Conservation (phyloP, 192 early-diverging fungal genomes). For the Chytriomyces confervae region DNA sequence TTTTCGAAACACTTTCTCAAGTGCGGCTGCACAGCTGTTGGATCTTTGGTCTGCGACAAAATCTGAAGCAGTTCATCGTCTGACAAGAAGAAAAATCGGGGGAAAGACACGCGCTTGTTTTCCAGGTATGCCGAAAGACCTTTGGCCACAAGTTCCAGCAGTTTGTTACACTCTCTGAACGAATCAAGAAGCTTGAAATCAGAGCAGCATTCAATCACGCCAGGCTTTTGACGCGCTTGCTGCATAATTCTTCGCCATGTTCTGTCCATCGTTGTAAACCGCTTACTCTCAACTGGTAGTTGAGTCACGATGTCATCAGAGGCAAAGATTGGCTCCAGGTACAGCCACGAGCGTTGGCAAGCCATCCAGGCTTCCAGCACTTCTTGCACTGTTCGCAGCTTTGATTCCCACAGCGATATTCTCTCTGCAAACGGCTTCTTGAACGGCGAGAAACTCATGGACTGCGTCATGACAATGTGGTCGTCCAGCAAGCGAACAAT, state of each 20-base stretch:
- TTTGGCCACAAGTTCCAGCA: conserved; percentile 66
- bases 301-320: conserved; percentile 67
- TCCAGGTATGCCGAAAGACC: conserved; percentile 65
- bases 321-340: conserved; percentile 67
- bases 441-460: conserved; percentile 65
- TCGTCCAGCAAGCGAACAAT: conserved; percentile 61
- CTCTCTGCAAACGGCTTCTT: conserved; percentile 67
- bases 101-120: conserved; percentile 65
- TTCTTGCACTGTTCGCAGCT: conserved; percentile 65
- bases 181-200: conserved; percentile 64
- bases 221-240: conserved; percentile 59
- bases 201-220: conserved; percentile 62
- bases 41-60: conserved; percentile 68
- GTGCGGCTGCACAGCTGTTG: conserved; percentile 67
- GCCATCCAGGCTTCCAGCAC: conserved; percentile 66
- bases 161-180: conserved; percentile 67
- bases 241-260: conserved; percentile 64
- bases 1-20: conserved; percentile 70
- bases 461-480: conserved; percentile 70
- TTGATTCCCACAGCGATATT: conserved; percentile 62
- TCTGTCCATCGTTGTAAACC: conserved; percentile 68
- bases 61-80: conserved; percentile 69
- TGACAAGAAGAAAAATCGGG: conserved; percentile 66
- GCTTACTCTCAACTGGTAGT: conserved; percentile 62
- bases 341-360: conserved; percentile 65